Evolutionary conservation across 768 basidiomycete species (phyloP), one percentile per base, ranked within the genome.

Genomic region (Xerocomellus chrysenteron): DNA sequence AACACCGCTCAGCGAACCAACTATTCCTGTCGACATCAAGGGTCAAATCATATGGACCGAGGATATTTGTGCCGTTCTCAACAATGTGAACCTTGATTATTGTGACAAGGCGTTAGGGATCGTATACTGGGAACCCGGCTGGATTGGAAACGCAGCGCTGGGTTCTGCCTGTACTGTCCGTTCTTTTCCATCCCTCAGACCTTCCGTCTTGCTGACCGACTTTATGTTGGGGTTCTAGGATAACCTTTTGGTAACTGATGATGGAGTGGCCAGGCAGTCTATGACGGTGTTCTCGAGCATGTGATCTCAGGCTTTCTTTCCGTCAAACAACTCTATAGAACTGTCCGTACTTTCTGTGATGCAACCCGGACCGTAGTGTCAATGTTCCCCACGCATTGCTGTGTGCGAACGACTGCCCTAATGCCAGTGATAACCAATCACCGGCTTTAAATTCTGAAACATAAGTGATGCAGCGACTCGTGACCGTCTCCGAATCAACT

Each of bases 61-160:
- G 11, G n/a, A 3, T 12, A 52, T 57, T 8, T 26, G 5, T 9
- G n/a, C 19, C 45, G 12, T 54, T 26, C 55, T 64, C 19, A 14
- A 17, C 30, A 16, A 24, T 24, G 33, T 56, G 16, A 58, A 57
- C 36, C 11, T 9, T 10, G 5, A 35, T 0, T 33, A 35, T 43
- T 35, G 40, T 41, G 37, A 51, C 33, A 64, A 52, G 55, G 54
- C 43, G 17, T n/a, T 65, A 17, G 59, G 44, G 32, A 17, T 65
- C 13, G 40, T 52, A n/a, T 55, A 57, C 37, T 65, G 30, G 36
- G 63, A 63, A n/a, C 53, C 57, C 10, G 46, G 40, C 14, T 63
- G 61, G 53, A 5, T 40, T 14, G 35, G 40, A 4, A 65, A 64
- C 16, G 11, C 55, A 1, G 24, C 14, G 16, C 8, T 61, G 16